phyloP scores from a whole-genome alignment of 2,329 filamentous ascomycete genomes.

The Rhynchosporium secalis region DNA sequence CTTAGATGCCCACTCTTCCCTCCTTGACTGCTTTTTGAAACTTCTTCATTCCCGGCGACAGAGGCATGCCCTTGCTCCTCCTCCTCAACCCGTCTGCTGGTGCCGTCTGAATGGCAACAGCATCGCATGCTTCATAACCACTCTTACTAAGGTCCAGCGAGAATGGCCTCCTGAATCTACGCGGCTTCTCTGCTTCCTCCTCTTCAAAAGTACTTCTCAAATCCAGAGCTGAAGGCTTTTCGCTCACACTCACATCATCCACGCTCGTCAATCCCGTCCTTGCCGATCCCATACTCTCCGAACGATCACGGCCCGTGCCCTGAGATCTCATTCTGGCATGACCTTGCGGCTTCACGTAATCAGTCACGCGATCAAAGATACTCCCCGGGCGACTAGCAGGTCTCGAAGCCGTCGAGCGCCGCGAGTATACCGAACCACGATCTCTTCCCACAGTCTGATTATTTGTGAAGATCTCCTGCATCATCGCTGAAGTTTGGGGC shows the following conservation, averaged over 20 bases:
- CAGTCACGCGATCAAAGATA: constrained; percentile 19
- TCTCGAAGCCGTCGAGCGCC: neutral
- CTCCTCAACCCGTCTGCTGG: neutral
- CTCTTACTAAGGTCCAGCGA: neutral
- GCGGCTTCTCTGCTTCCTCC: neutral
- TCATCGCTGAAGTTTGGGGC: neutral
- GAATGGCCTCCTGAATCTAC: neutral
- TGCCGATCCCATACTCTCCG: neutral
- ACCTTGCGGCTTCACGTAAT: constrained; percentile 22
- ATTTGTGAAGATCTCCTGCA: constrained; percentile 14
- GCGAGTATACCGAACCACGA: constrained; percentile 3
- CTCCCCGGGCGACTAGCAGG: constrained; percentile 8
- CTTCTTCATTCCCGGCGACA: constrained; percentile 8
- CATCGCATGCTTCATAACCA: neutral
- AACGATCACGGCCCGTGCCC: neutral
- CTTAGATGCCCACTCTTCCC: neutral
- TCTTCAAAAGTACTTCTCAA: neutral
- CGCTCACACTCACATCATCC: constrained; percentile 5
- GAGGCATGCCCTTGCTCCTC: constrained; percentile 13
- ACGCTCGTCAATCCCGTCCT: neutral
- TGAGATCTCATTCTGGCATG: neutral
- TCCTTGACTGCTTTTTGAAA: constrained; percentile 6
- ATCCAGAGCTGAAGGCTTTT: neutral
- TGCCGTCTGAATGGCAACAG: neutral
- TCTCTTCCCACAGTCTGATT: neutral